Percentiles rank a stretch among this genome's conserved stretches.
These are phyloP conservation scores for Candida pseudofarinosa DNA, from an alignment of 805 yeast species.

Conservation along the genomic window DNA sequence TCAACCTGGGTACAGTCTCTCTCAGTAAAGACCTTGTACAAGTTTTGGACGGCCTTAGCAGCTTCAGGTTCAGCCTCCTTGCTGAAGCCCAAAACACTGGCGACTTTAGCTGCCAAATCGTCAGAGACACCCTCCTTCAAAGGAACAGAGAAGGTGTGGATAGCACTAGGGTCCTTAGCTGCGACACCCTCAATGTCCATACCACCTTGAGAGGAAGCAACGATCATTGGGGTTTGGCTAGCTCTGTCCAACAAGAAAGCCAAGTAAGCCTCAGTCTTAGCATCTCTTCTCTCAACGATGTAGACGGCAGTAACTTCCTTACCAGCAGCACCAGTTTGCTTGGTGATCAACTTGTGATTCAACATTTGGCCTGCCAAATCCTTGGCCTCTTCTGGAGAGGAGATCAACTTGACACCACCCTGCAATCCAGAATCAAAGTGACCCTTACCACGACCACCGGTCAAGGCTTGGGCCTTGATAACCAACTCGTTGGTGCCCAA, in stretches of 20 bases:
- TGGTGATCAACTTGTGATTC: slow-evolving; percentile 89
- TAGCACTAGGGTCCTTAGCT: slow-evolving; percentile 81
- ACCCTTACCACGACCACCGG: slow-evolving; percentile 99
- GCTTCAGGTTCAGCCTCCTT: slow-evolving; percentile 76
- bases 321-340: slow-evolving; percentile 97
- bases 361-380: slow-evolving; percentile 87
- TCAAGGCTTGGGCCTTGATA: slow-evolving; percentile 95
- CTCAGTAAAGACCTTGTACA: slow-evolving; percentile 85
- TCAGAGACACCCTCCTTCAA: slow-evolving; percentile 78
- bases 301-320: slow-evolving; percentile 95
- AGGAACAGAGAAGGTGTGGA: slow-evolving; percentile 80
- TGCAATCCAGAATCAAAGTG: slow-evolving; percentile 92
- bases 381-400: slow-evolving; percentile 80
- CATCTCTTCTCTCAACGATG: slow-evolving; percentile 91
- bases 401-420: slow-evolving; percentile 93
- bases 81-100: slow-evolving; percentile 78
- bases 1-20: slow-evolving; percentile 97
- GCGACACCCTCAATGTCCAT: slow-evolving; percentile 99
- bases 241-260: slow-evolving; percentile 94
- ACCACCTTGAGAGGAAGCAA: slow-evolving; percentile 98
- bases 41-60: slow-evolving; percentile 78
- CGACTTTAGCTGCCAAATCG: slow-evolving; percentile 69
- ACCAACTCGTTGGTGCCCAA: slow-evolving; percentile 81
- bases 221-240: slow-evolving; percentile 85
- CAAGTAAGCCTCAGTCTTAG: slow-evolving; percentile 90